Percentiles rank a stretch among this genome's conserved stretches.
These are phyloP conservation scores for Diaporthe sp. DNA, from an alignment of 2,329 filamentous ascomycete genomes.

Conservation along the genomic window DNA sequence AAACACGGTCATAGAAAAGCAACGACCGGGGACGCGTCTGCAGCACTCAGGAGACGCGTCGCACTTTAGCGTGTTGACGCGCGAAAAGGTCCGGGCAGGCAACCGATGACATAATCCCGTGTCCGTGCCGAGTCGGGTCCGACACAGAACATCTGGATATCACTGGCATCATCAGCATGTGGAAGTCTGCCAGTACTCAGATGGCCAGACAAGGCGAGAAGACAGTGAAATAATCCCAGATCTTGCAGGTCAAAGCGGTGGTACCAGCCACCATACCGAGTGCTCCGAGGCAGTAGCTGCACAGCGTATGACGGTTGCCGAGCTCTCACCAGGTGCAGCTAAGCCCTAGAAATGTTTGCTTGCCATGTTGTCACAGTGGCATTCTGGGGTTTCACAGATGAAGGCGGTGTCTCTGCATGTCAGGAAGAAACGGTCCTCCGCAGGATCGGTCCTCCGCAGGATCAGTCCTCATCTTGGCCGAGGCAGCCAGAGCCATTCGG, in stretches of 20 bases:
- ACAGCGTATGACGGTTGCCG: no score
- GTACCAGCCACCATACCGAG: neutral
- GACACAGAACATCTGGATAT: neutral
- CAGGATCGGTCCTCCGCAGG: neutral
- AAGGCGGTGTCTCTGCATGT: neutral
- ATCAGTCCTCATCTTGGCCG: no score
- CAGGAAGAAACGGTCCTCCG: no score
- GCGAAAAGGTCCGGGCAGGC: neutral
- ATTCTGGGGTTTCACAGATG: neutral
- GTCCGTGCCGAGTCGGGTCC: neutral
- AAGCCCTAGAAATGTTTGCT: neutral
- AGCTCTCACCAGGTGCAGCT: no score
- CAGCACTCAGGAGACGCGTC: constrained; percentile 34
- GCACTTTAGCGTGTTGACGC: constrained; percentile 28
- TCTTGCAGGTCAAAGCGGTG: no score
- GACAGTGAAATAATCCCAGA: neutral
- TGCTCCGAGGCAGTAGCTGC: neutral
- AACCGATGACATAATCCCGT: constrained; percentile 11
- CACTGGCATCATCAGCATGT: neutral
- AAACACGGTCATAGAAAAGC: neutral
- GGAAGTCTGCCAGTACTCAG: no score
- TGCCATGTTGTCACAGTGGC: fast-evolving
- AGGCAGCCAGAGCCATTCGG: neutral
- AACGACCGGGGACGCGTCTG: constrained; percentile 13
- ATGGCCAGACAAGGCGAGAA: neutral